These are phyloP conservation scores for Mycena floridula DNA, from an alignment of 768 basidiomycete genomes.

Conservation along the genomic window DNA sequence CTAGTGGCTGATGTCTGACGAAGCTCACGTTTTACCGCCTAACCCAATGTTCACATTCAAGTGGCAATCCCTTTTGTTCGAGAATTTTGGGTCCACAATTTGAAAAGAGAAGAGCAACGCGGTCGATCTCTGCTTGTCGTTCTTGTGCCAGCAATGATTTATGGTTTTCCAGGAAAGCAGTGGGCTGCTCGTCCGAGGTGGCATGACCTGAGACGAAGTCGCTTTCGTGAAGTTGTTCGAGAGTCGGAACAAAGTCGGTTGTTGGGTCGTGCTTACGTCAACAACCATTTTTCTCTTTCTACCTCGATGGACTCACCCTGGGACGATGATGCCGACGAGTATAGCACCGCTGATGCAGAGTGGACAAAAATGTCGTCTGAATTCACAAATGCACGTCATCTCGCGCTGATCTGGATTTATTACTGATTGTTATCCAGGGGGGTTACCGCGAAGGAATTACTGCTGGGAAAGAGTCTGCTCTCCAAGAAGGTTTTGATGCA, in stretches of 20 bases:
- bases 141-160: conserved; percentile 62
- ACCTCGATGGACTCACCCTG: conserved; percentile 63
- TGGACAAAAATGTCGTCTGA: conserved; percentile 64
- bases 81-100: conserved; percentile 80
- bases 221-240: not conserved
- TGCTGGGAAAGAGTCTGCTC: conserved; percentile 78
- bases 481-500: conserved; percentile 88
- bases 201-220: not conserved
- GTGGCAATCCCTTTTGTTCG: conserved; percentile 82
- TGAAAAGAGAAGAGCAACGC: conserved; percentile 70
- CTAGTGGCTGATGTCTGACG: not conserved
- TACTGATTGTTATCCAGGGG: conserved; percentile 38
- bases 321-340: conserved; percentile 39
- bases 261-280: no score
- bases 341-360: conserved; percentile 40
- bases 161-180: conserved; percentile 63
- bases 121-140: conserved; percentile 78
- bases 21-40: conserved; percentile 81
- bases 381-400: conserved; percentile 58
- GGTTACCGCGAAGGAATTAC: conserved; percentile 98
- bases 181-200: not conserved
- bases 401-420: not conserved
- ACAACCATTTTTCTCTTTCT: no score
- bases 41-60: conserved; percentile 80
- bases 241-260: not conserved